phyloP scores from a whole-genome alignment of 1,139 yeast species.

The Pichia norvegensis region DNA sequence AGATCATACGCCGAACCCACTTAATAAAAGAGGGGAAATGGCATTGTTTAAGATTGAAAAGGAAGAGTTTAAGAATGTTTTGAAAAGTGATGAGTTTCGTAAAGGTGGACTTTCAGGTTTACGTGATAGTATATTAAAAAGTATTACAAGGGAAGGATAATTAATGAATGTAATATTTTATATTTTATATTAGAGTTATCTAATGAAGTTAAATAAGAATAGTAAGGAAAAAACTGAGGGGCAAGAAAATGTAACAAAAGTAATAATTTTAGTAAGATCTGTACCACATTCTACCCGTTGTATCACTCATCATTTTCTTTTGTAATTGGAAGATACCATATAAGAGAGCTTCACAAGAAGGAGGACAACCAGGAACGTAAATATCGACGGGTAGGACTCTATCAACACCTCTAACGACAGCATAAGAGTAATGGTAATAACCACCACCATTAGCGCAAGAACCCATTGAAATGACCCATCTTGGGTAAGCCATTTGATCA shows the following conservation, averaged over 20 bases:
- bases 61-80: slow-evolving; percentile 45
- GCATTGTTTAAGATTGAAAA: slow-evolving; percentile 46
- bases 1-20: slow-evolving; percentile 55
- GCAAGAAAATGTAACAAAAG: not conserved
- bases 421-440: slow-evolving; percentile 82
- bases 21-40: slow-evolving; percentile 48
- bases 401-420: slow-evolving; percentile 88
- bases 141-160: slow-evolving; percentile 12
- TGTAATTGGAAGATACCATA: slow-evolving; percentile 85
- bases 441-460: slow-evolving; percentile 95
- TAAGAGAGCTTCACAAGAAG: slow-evolving; percentile 85
- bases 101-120: slow-evolving; percentile 53
- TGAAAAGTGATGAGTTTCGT: slow-evolving; percentile 45
- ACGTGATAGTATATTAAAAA: slow-evolving; percentile 35
- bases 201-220: not conserved
- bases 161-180: not conserved
- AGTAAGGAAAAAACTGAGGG: not conserved
- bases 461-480: slow-evolving; percentile 90
- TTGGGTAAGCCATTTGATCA: slow-evolving; percentile 92
- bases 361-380: slow-evolving; percentile 92
- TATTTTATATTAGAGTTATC: not conserved
- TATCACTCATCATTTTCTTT: slow-evolving; percentile 79
- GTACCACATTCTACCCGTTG: slow-evolving; percentile 82
- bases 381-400: slow-evolving; percentile 84
- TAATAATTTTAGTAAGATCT: slow-evolving; percentile 33